phyloP scores from a whole-genome alignment of 257 asterid genomes.

The Striga asiatica region DNA sequence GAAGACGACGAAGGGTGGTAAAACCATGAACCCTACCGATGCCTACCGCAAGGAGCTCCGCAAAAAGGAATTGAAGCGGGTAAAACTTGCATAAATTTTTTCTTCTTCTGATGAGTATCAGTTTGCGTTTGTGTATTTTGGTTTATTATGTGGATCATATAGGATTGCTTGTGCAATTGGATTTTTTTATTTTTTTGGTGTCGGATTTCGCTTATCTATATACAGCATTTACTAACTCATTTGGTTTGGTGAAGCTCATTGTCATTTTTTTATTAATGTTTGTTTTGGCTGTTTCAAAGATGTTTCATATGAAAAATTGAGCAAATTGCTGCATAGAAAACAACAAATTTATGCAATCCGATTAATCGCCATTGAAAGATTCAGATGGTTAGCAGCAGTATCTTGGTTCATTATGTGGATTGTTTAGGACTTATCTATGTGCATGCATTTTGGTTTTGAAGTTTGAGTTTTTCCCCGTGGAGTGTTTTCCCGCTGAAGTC shows the following conservation, averaged over 20 bases:
- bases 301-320: background rate
- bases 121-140: background rate
- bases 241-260: background rate
- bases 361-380: background rate
- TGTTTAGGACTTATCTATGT: too few relatives aligned
- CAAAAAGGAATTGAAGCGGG: slow-evolving; percentile 87
- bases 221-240: background rate
- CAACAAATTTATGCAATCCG: background rate
- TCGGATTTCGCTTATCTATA: too few relatives aligned
- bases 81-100: slow-evolving; percentile 9
- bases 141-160: background rate
- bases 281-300: too few relatives aligned
- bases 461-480: background rate
- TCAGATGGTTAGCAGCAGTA: background rate
- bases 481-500: background rate
- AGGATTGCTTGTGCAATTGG: background rate
- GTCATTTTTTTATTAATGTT: too few relatives aligned
- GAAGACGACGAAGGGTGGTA: slow-evolving; percentile 98
- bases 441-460: background rate
- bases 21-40: slow-evolving; percentile 99
- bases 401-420: too few relatives aligned
- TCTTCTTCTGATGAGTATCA: background rate
- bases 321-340: too few relatives aligned
- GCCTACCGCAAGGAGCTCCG: slow-evolving; percentile 91
- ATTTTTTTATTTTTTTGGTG: background rate